Base-by-base conservation (phyloP, 148 eudicot genomes). In the Chenopodium suecicum region DNA sequence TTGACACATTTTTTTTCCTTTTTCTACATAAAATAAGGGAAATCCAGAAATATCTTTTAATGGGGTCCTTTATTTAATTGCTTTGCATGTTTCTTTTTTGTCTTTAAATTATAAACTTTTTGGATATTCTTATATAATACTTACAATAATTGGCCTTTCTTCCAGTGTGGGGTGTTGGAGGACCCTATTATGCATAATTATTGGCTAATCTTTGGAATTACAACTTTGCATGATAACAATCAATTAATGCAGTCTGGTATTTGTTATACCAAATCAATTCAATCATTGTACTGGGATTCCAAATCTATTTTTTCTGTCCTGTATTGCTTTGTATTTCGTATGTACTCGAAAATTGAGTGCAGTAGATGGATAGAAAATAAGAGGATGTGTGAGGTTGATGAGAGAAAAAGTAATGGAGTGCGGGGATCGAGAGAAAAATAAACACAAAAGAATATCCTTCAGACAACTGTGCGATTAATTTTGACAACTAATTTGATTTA, bases 1-100 rank as follows among this genome's bases (percentile, higher is more conserved):
- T 11, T n/a, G 74, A 66, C 44, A 47, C 47, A 65, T 8, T 41
- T 41, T 41, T 41, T 31, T 31, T 31, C 2, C 44, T 6, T 41
- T 41, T 41, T 5, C 8, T 41, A 41, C 5, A 41, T 41, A 41
- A 41, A 41, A 41, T 41, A 41, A 41, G 7, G 7, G 44, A 29
- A 25, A 66, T 66, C 19, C 6, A 66, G 34, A 66, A 74, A 52
- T 74, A 74, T 74, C 77, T 74, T 71, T 41, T 27, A 48, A 7
- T 74, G 22, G 77, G 62, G 63, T 50, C 37, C 19, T 41, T 41
- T 0, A 41, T 41, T 41, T 41, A 41, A 41, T 41, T 72, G 56
- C 22, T 71, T 69, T 34, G 73, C 10, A 27, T 37, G 19, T 22
- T n/a, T 8, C 54, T 25, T 20, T 7, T 7, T 22, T 1, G 3